Conservation (phyloP, 164 flowering plant species). For the Vitis riparia region DNA sequence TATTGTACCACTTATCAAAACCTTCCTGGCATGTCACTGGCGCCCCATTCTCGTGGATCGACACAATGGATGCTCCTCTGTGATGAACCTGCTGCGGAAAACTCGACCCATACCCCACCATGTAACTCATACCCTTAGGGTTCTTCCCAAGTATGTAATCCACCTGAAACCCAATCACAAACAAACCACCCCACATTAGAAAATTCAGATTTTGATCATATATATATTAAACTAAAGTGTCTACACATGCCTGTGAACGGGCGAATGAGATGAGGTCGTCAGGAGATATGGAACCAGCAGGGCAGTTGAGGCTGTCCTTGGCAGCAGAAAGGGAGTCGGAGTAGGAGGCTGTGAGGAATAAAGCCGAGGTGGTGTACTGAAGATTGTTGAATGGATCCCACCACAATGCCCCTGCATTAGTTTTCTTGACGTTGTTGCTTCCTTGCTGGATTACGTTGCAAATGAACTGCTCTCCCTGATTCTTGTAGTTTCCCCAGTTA, state of each 20-base stretch:
- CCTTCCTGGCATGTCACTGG: constrained; percentile 56
- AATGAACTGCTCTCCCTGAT: constrained; percentile 47
- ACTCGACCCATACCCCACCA: constrained; percentile 60
- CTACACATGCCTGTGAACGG: constrained; percentile 41
- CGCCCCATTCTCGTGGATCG: constrained; percentile 31
- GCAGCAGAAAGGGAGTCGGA: constrained; percentile 29
- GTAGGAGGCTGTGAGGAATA: constrained; percentile 35
- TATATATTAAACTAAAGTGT: too few species aligned
- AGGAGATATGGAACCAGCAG: constrained; percentile 21
- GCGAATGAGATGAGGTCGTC: constrained; percentile 30
- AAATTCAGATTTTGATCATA: too few species aligned
- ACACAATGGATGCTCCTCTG: constrained; percentile 66
- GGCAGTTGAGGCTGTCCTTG: constrained; percentile 29
- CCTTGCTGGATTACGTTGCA: constrained; percentile 52
- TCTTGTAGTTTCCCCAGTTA: constrained; percentile 29
- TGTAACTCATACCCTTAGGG: constrained; percentile 53
- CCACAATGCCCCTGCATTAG: constrained; percentile 46
- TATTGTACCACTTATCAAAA: constrained; percentile 42
- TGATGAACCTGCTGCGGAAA: constrained; percentile 59
- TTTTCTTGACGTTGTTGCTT: constrained; percentile 31
- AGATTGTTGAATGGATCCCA: constrained; percentile 37
- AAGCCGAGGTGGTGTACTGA: constrained; percentile 48
- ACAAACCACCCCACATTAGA: too few species aligned
- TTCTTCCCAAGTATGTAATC: constrained; percentile 65
- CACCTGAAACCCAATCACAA: constrained; percentile 23